These are phyloP conservation scores for Carex kokanica DNA, from an alignment of 176 grass and related monocot genomes.

Conservation along the genomic window DNA sequence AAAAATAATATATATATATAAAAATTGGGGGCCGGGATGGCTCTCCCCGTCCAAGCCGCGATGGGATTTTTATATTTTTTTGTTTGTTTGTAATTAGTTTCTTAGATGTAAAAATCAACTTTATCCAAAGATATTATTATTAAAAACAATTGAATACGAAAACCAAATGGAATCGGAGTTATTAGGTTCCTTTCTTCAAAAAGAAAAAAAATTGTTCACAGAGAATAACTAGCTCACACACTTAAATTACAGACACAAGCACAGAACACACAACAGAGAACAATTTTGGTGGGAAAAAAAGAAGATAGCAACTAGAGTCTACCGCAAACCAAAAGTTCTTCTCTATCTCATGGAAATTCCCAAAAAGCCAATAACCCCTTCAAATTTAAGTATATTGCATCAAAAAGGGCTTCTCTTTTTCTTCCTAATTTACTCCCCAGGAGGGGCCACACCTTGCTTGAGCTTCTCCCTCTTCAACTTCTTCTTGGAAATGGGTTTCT, in stretches of 20 bases:
- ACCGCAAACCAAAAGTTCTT: slow-evolving; percentile 21
- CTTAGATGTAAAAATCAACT: not conserved
- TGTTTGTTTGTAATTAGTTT: not conserved
- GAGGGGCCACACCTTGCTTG: slow-evolving; percentile 87
- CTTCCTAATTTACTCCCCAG: slow-evolving; percentile 55
- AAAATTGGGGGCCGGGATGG: too few relatives aligned
- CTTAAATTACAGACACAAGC: slow-evolving; percentile 22
- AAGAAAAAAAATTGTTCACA: slow-evolving; percentile 22
- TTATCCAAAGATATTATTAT: not conserved
- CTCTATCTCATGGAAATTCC: slow-evolving; percentile 8
- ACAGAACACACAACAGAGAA: not conserved
- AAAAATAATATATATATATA: too few relatives aligned
- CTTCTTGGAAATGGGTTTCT: slow-evolving; percentile 96
- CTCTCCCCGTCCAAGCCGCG: too few relatives aligned
- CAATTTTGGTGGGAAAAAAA: not conserved
- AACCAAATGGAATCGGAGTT: slow-evolving; percentile 13
- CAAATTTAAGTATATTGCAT: not conserved
- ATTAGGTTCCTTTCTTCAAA: slow-evolving; percentile 2
- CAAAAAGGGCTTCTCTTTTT: not conserved
- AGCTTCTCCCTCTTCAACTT: slow-evolving; percentile 95
- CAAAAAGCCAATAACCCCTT: slow-evolving; percentile 4
- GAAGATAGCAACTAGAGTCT: not conserved
- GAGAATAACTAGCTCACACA: slow-evolving; percentile 4
- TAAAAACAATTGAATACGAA: not conserved
- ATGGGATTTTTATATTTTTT: too few relatives aligned